Evolutionary conservation across 352 stramenopile species (phyloP).

Genomic region (Hyphochytrium catenoides): DNA sequence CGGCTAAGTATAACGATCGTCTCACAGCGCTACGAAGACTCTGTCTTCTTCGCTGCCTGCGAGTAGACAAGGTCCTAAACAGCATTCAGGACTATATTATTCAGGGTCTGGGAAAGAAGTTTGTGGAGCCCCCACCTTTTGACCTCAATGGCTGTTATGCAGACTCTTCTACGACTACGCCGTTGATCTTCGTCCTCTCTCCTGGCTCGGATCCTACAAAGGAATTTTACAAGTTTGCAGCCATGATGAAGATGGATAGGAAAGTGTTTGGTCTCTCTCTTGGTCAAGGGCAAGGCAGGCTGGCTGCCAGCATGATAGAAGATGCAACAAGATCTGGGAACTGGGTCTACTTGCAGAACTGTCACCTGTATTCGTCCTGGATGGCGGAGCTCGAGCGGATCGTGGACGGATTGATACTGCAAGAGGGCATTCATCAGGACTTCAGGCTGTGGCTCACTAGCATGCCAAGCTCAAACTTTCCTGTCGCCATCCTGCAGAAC

Average conservation of each 20-base stretch:
- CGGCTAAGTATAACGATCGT: too few species aligned
- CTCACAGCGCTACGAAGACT: too few species aligned
- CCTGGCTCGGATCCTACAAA: conserved; percentile 29
- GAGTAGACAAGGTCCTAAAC: too few species aligned
- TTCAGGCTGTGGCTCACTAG: conserved; percentile 41
- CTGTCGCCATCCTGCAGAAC: conserved; percentile 36
- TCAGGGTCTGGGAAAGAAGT: too few species aligned
- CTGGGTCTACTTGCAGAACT: conserved; percentile 45
- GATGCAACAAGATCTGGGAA: conserved; percentile 18
- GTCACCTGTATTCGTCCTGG: conserved; percentile 44
- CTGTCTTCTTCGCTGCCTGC: too few species aligned
- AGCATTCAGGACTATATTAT: too few species aligned
- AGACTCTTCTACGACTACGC: conserved; percentile 30
- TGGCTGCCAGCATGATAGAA: conserved; percentile 30
- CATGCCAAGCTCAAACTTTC: conserved; percentile 34
- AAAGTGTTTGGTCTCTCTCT: conserved; percentile 33
- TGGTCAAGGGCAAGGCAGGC: conserved; percentile 36
- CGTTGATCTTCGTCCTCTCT: conserved; percentile 44
- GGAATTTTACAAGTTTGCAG: conserved; percentile 21
- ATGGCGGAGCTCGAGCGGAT: conserved; percentile 28
- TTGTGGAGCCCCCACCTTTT: conserved; percentile 6
- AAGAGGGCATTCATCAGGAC: conserved; percentile 18
- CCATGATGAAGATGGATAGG: conserved; percentile 14
- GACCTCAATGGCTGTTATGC: conserved; percentile 21
- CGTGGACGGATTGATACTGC: conserved; percentile 10